These are phyloP conservation scores for Metschnikowia picachoensis DNA, from an alignment of 805 yeast species.

Conservation along the genomic window DNA sequence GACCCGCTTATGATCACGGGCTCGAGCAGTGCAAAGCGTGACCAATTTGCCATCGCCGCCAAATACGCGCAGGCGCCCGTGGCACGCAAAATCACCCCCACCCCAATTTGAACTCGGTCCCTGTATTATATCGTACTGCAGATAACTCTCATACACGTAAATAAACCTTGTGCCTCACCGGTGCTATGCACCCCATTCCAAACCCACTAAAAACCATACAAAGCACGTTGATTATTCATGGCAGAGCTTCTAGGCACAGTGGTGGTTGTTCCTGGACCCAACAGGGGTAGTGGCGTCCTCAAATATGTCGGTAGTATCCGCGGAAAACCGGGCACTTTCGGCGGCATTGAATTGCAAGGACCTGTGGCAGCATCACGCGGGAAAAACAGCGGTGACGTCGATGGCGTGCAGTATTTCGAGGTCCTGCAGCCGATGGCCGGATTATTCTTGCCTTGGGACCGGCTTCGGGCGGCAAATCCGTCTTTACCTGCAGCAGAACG, in stretches of 20 bases:
- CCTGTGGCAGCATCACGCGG: conserved; percentile 58
- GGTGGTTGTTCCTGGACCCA: conserved; percentile 55
- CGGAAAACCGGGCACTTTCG: conserved; percentile 70
- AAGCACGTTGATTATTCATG: conserved; percentile 16
- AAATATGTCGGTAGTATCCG: conserved; percentile 70
- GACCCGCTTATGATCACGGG: neutral
- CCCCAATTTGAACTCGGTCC: neutral
- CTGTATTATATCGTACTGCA: neutral
- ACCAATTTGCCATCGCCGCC: conserved; percentile 1
- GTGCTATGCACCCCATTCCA: neutral
- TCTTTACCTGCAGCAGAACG: conserved; percentile 16
- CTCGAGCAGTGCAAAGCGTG: neutral
- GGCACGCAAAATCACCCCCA: too few species aligned
- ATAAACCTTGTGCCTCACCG: neutral
- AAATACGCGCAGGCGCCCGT: too few species aligned
- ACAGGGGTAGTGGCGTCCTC: conserved; percentile 61
- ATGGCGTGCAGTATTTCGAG: conserved; percentile 66
- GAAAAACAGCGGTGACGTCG: conserved; percentile 79
- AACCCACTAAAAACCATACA: neutral
- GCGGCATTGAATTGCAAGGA: conserved; percentile 83
- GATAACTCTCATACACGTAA: neutral
- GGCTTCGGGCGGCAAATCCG: conserved; percentile 35
- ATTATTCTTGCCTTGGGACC: conserved; percentile 61
- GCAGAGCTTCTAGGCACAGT: conserved; percentile 30
- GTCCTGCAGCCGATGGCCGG: conserved; percentile 68